Evolutionary conservation across 83 land plant species (phyloP), one percentile per base, ranked within the genome.

Genomic region (Picea mariana): DNA sequence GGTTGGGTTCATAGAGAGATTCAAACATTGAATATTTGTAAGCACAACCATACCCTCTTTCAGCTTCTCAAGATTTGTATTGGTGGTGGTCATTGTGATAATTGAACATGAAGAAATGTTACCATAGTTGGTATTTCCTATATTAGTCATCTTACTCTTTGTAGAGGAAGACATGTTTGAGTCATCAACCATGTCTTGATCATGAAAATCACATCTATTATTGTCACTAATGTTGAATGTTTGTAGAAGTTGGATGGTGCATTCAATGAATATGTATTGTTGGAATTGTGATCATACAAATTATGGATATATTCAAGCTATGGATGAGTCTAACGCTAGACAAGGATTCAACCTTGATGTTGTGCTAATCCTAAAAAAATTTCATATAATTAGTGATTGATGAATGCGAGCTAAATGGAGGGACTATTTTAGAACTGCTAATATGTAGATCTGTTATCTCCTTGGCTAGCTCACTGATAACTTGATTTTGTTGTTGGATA

Each of bases 1-100:
- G 6, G 90, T 94, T 4, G 91, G 90, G 79, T 93, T 93, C 98
- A 96, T 95, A 8, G 98, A 95, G 12, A 96, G 92, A 3, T 95
- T 88, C 63, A 96, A 83, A 17, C 88, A 82, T 75, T 91, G 90
- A 60, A 82, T 81, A 79, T 49, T 81, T 6, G 67, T 64, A 12
- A 60, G 78, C 5, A 55, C 55, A 65, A 55, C 79, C 23, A 58
- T 72, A 6, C 76, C 78, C 78, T 76, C 78, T 52, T 76, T 67
- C 21, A 66, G 34, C 75, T 52, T 61, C 11, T 26, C 75, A 0
- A 16, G 47, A 8, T 21, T 65, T 18, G 58, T 27, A 3, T 83
- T 15, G 6, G 21, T 24, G 20, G 42, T 34, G 23, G n/a, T 58
- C 0, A 49, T 78, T 58, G 85, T 78, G 68, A 55, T 78, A 26